phyloP scores from a whole-genome alignment of 495 filamentous ascomycete species.

The Margaritispora aquatica region DNA sequence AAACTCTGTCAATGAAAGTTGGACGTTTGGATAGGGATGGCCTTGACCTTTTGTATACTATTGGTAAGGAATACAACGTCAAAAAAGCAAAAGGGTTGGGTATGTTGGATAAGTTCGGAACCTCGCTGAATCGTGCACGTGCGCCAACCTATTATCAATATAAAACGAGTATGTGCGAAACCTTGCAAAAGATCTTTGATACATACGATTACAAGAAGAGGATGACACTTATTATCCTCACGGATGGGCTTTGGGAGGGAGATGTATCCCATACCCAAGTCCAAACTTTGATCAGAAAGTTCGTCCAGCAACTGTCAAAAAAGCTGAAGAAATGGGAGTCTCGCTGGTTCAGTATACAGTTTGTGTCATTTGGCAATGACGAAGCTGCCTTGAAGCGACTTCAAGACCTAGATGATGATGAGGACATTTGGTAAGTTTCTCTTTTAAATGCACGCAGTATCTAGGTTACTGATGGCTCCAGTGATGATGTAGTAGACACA shows the following conservation, averaged over 20 bases:
- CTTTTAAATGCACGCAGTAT: slow-evolving; percentile 3
- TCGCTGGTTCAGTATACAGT: slow-evolving; percentile 27
- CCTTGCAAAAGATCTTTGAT: not conserved
- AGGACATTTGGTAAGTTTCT: slow-evolving; percentile 13
- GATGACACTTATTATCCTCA: slow-evolving; percentile 28
- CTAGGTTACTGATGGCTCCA: slow-evolving; percentile 1
- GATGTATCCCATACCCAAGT: slow-evolving; percentile 7
- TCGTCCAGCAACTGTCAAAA: slow-evolving; percentile 3
- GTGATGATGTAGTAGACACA: slow-evolving; percentile 29
- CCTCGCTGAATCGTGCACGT: not conserved
- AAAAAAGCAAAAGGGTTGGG: not conserved
- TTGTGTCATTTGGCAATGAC: slow-evolving; percentile 30
- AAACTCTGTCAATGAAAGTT: slow-evolving; percentile 26
- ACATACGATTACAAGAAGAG: not conserved
- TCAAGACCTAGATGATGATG: slow-evolving; percentile 26
- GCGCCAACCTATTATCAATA: not conserved
- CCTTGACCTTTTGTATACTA: slow-evolving; percentile 15
- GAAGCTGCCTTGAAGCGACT: slow-evolving; percentile 21
- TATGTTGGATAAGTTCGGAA: not conserved
- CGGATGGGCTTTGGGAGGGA: slow-evolving; percentile 28
- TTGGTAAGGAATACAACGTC: not conserved
- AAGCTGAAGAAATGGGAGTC: slow-evolving; percentile 17
- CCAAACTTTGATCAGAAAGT: slow-evolving; percentile 7
- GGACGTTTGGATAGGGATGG: slow-evolving; percentile 26
- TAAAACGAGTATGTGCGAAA: slow-evolving; percentile 3